Evolutionary conservation across 2,329 filamentous ascomycete genomes (phyloP), one percentile per base, ranked within the genome.

Genomic region (Cadophora sp.): DNA sequence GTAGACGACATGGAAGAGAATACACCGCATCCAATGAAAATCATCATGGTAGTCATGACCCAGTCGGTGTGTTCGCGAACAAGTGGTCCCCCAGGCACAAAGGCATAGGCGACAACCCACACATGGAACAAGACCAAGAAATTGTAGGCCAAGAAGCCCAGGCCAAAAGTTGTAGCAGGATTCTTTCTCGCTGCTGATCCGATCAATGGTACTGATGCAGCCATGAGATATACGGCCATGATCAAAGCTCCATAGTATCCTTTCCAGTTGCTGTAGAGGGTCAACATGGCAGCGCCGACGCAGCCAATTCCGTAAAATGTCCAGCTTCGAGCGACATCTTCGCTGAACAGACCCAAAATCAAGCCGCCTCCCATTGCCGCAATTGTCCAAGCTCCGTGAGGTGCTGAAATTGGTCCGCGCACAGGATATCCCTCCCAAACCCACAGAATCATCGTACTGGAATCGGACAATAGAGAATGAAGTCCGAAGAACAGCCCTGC

Each of bases 381-480:
- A 63, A 97, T 87, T 1, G 94, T 97, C 78, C 91, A 88, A 75
- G 92, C 93, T 64, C 94, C 96, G 76, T 98, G 94, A n/a, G 94
- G 93, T 59, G 91, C 93, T 69, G 94, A 89, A 61, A 96, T 88
- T 2, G 96, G 96, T 7, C 96, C 96, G 61, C 92, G 89, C 50
- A 98, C 88, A 16, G 96, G 96, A 76, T 92, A 99, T 7, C 96
- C 96, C 74, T 97, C 94, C 96, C 96, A 99, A 2, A 93, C 93
- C 96, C 96, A 99, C 19, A 94, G 86, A 67, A 98, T 97, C 94
- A 99, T 98, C 64, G 96, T 99, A 82, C 96, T 98, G 0, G 94
- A 97, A 78, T 99, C 96, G 0, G 96, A 97, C 12, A 99, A 86
- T 11, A 99, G 84, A 0, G 94, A 97, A 78, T 98, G 96, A 76